Evolutionary conservation across 2,329 filamentous ascomycete species (phyloP).

Genomic region (Penicillium brasilianum): DNA sequence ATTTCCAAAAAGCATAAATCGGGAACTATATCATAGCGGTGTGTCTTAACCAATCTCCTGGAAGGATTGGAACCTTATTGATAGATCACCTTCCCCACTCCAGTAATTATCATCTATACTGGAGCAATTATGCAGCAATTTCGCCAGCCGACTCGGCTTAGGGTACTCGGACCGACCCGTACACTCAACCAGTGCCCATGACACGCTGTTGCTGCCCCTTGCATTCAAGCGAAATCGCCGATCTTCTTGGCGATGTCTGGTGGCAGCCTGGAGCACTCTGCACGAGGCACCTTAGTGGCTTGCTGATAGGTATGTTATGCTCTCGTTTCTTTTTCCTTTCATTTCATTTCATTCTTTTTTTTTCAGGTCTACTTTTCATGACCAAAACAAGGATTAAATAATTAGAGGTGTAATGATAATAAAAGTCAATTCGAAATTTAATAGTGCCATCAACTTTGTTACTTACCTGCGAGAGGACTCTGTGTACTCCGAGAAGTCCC

Average conservation of each 20-base stretch:
- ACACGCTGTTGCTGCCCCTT: not conserved
- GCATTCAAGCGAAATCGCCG: not conserved
- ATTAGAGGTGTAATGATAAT: not conserved
- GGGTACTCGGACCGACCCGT: not conserved
- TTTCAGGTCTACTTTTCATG: not conserved
- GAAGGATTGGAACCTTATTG: too few species aligned
- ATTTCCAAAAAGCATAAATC: not conserved
- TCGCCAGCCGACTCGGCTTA: not conserved
- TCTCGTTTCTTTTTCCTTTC: not conserved
- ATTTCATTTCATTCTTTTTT: too few species aligned
- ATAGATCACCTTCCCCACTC: too few species aligned
- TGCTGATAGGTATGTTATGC: not conserved
- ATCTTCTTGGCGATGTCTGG: not conserved
- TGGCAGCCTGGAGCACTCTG: not conserved
- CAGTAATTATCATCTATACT: too few species aligned
- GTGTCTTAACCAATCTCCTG: not conserved
- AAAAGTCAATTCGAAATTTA: not conserved
- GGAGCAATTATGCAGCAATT: too few species aligned
- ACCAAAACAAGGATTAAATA: not conserved
- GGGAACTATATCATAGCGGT: not conserved
- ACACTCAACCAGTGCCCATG: not conserved
- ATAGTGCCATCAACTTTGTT: not conserved
- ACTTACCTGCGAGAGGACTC: not conserved
- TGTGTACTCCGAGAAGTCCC: not conserved
- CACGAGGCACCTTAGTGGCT: not conserved